These are phyloP conservation scores for Neofusicoccum sp. DNA, from an alignment of 2,329 filamentous ascomycete genomes.

Conservation along the genomic window DNA sequence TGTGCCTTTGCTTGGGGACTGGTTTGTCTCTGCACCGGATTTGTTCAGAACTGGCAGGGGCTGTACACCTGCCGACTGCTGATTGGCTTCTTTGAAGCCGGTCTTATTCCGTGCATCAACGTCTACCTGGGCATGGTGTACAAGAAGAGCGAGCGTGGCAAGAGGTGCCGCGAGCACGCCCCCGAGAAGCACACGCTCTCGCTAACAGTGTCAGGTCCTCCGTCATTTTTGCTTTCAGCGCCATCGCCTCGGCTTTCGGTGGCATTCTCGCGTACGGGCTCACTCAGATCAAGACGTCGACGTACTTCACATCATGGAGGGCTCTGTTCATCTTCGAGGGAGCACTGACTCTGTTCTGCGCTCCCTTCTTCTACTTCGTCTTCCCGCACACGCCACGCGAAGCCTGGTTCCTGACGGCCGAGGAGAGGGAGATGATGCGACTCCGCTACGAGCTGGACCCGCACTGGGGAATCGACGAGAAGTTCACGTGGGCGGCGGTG, in stretches of 20 bases:
- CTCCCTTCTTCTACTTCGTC: conserved; percentile 40
- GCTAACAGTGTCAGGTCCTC: conserved; percentile 13
- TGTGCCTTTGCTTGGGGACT: conserved; percentile 53
- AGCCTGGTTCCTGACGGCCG: conserved; percentile 57
- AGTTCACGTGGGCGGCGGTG: conserved; percentile 29
- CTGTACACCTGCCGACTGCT: conserved; percentile 48
- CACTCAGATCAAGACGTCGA: conserved; percentile 60
- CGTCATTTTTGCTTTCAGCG: conserved; percentile 54
- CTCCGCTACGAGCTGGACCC: conserved; percentile 14
- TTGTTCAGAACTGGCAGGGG: conserved; percentile 47
- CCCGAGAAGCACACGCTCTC: conserved; percentile 54
- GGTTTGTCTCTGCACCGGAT: conserved; percentile 51
- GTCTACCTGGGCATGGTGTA: conserved; percentile 18
- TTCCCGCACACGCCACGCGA: conserved; percentile 60
- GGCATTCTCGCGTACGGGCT: conserved; percentile 59
- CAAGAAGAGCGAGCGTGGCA: conserved; percentile 15
- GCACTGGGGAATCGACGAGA: conserved; percentile 16
- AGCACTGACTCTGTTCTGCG: neutral
- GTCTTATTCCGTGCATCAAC: conserved; percentile 20
- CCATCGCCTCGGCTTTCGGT: conserved; percentile 59
- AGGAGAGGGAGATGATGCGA: conserved; percentile 31
- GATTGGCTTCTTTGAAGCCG: conserved; percentile 40
- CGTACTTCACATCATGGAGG: conserved; percentile 35
- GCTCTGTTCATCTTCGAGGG: conserved; percentile 38
- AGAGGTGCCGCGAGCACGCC: conserved; percentile 57